phyloP scores from a whole-genome alignment of 1,284 basidiomycete genomes.

The Sutorius eximius region DNA sequence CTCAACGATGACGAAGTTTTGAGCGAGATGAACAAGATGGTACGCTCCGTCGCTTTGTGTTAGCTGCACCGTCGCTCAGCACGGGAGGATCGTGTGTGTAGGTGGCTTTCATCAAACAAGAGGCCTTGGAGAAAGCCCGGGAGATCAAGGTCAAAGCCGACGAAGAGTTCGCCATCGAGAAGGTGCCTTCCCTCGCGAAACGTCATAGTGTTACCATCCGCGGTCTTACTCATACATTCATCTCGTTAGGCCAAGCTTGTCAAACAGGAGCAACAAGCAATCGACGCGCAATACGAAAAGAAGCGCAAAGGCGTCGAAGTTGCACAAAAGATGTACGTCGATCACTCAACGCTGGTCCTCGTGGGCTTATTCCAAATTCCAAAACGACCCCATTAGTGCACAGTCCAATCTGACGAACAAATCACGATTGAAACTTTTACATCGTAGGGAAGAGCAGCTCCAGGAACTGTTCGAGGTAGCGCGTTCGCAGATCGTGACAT shows the following conservation, averaged over 20 bases:
- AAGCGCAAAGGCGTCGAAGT: constrained; percentile 91
- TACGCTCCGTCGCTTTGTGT: constrained; percentile 36
- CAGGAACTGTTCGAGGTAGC: constrained; percentile 86
- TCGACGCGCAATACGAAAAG: constrained; percentile 92
- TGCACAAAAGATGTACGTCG: constrained; percentile 88
- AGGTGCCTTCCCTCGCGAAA: constrained; percentile 48
- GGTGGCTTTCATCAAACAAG: constrained; percentile 97
- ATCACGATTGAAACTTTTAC: constrained; percentile 88
- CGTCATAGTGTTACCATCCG: background rate
- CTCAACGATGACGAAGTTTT: constrained; percentile 96
- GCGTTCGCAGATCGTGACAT: constrained; percentile 59
- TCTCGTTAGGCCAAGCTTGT: constrained; percentile 84
- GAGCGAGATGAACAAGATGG: constrained; percentile 99
- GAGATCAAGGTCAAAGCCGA: constrained; percentile 96
- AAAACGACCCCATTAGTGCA: constrained; percentile 53
- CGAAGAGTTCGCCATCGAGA: constrained; percentile 97
- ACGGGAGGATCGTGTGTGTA: constrained; percentile 31
- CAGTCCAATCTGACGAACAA: constrained; percentile 97
- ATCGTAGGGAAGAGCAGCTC: constrained; percentile 90
- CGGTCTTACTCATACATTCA: background rate
- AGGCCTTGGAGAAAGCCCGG: constrained; percentile 94
- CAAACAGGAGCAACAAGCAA: constrained; percentile 89
- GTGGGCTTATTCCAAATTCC: background rate
- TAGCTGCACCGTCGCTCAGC: constrained; percentile 1
- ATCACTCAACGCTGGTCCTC: background rate